Evolutionary conservation across 2,329 filamentous ascomycete species (phyloP).

Genomic region (Cytospora mali): DNA sequence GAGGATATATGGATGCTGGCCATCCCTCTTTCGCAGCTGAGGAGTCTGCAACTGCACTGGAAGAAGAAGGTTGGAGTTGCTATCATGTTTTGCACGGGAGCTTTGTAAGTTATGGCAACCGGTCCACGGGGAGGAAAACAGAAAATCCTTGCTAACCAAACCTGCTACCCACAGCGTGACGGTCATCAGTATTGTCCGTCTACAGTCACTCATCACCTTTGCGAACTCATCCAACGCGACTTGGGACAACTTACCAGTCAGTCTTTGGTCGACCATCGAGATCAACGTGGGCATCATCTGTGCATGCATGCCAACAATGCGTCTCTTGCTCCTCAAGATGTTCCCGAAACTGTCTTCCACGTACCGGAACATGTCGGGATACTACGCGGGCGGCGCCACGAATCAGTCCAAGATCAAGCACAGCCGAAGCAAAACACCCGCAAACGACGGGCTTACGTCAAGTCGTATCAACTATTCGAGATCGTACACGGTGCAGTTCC

Average conservation of each 20-base stretch:
- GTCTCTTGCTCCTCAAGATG: slow-evolving; percentile 35
- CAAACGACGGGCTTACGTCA: not conserved
- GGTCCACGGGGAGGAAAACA: not conserved
- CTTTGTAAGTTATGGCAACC: slow-evolving; percentile 34
- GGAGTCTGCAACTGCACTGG: slow-evolving; percentile 44
- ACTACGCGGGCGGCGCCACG: slow-evolving; percentile 15
- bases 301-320: slow-evolving; percentile 38
- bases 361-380: slow-evolving; percentile 14
- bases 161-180: slow-evolving; percentile 35
- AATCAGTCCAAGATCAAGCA: slow-evolving; percentile 2
- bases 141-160: not conserved
- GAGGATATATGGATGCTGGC: slow-evolving; percentile 46
- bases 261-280: slow-evolving; percentile 40
- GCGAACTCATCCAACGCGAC: slow-evolving; percentile 37
- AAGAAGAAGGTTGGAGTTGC: slow-evolving; percentile 49
- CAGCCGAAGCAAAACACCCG: slow-evolving; percentile 8
- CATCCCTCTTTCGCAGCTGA: slow-evolving; percentile 48
- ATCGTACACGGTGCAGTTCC: slow-evolving; percentile 29
- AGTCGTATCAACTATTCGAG: slow-evolving; percentile 28
- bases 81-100: slow-evolving; percentile 52
- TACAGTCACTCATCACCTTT: slow-evolving; percentile 37
- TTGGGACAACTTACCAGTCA: slow-evolving; percentile 36
- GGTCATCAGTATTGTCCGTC: slow-evolving; percentile 38
- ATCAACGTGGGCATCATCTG: slow-evolving; percentile 41
- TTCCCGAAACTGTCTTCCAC: slow-evolving; percentile 33